Evolutionary conservation across 495 filamentous ascomycete species (phyloP), one percentile per base, ranked within the genome.

Genomic region (Glarea lozoyensis): DNA sequence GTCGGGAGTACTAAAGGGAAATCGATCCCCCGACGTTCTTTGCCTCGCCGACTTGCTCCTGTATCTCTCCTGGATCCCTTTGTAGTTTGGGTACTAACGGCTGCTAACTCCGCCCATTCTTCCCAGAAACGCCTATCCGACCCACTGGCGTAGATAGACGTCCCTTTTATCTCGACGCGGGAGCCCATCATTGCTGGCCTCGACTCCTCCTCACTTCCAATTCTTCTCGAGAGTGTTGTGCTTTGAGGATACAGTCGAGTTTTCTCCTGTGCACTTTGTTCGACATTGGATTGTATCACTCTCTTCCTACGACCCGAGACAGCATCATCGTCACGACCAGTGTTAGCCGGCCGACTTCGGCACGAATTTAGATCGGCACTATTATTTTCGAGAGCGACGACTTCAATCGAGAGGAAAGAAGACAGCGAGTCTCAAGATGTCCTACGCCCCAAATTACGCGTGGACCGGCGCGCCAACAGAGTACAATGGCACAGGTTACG

Each of bases 401-500:
- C 7, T 22, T 11, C 36, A 45, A 45, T 40, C 42, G 47, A 50
- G 16, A 16, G 25, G 16, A 21, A 22, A 29, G 12, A 4, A 40
- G 13, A 12, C 21, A 10, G 12, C 29, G 3, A 16, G 15, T 10
- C 10, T 20, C 10, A 38, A 12, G 10, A 13, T 23, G 16, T 12
- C 35, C 3, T 53, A 37, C 45, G 24, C 37, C 2, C 52, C 52
- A 17, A 52, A 44, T 49, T 89, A 93, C 69, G 75, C 85, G 58
- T 88, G 85, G 82, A 67, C 82, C 40, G 88, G 88, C 39, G 65
- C 86, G 22, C 88, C 88, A 10, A 60, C 79, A 25, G 55, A 62
- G 40, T 94, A 86, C 69, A 83, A 83, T 60, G 76, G 84, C 55
- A 88, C 88, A 29, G 76, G 84, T n/a, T 63, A 70, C 29, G 62